A percentile compares a stretch with the other conserved stretches of the same genome.
phyloP scores from a whole-genome alignment of 306 rosid species.

The Medicago truncatula region MtrunA17r5.0-ANR NC_053045.1:42334501-42335000 shows the following conservation, averaged over 20 bases:
- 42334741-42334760: neutral
- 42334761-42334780: neutral
- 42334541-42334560: too few relatives aligned
- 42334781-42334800: constrained; percentile 2
- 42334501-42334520: too few relatives aligned
- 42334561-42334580: too few relatives aligned
- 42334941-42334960: constrained; percentile 11
- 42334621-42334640: too few relatives aligned
- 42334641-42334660: too few relatives aligned
- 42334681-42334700: neutral
- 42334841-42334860: constrained; percentile 11
- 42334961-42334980: constrained; percentile 46
- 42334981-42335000: constrained; percentile 61
- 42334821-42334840: neutral
- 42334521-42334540: too few relatives aligned
- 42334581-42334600: too few relatives aligned
- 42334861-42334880: constrained; percentile 10
- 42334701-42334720: neutral
- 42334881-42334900: constrained; percentile 37
- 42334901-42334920: neutral
- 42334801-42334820: neutral
- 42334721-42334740: constrained; percentile 19
- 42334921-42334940: neutral
- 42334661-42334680: neutral
- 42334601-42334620: too few relatives aligned